Evolutionary conservation across 129 eudicot genomes (phyloP).

Genomic region (Lactuca saligna): DNA sequence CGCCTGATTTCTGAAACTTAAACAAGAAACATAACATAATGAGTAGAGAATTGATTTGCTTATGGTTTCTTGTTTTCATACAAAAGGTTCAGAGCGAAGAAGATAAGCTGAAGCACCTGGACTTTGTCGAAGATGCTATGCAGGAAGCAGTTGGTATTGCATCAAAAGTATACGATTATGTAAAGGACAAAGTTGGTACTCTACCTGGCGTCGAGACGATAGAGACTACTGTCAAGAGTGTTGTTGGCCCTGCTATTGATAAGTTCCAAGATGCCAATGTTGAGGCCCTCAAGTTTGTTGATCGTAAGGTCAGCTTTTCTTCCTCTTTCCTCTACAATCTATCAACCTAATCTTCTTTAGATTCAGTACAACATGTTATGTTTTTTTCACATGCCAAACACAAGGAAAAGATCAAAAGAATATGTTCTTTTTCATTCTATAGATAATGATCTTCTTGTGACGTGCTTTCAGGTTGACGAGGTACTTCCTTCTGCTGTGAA

Average conservation of each 20-base stretch:
- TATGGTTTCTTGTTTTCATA: background rate
- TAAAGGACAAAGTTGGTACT: constrained; percentile 68
- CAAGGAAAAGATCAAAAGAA: too few relatives aligned
- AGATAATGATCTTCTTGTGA: background rate
- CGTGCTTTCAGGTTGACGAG: constrained; percentile 57
- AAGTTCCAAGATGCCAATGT: constrained; percentile 12
- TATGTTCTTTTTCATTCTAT: too few relatives aligned
- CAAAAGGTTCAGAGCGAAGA: constrained; percentile 34
- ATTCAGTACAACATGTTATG: too few relatives aligned
- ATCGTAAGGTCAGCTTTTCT: background rate
- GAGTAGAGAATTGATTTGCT: too few relatives aligned
- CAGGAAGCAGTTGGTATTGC: constrained; percentile 37
- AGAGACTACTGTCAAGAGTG: constrained; percentile 61
- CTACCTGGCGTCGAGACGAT: constrained; percentile 60
- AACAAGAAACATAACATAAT: too few relatives aligned
- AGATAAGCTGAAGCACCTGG: constrained; percentile 55
- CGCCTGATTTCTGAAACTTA: too few relatives aligned
- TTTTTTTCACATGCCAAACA: too few relatives aligned
- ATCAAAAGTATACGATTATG: constrained; percentile 46
- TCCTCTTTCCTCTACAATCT: background rate
- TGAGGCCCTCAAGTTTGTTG: background rate
- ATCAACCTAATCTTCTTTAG: background rate
- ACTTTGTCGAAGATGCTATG: constrained; percentile 54
- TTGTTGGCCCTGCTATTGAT: constrained; percentile 67
- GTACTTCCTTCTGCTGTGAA: constrained; percentile 64